Evolutionary conservation across 2,329 filamentous ascomycete genomes (phyloP).

Genomic region (Xylaria sp.): DNA sequence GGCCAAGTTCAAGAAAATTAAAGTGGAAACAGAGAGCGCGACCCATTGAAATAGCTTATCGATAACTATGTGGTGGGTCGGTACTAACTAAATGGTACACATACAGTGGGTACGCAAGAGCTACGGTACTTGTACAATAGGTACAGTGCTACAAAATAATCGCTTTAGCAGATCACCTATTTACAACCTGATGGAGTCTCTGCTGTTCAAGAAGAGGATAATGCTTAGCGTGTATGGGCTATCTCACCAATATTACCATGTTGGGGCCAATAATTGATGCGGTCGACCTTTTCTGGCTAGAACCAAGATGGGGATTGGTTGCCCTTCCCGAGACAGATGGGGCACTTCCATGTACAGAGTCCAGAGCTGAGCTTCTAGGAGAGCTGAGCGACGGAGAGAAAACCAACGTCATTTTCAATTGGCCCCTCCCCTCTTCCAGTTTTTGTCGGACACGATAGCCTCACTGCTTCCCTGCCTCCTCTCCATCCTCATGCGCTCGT

Average conservation of each 20-base stretch:
- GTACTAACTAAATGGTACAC: neutral
- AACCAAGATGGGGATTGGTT: constrained; percentile 16
- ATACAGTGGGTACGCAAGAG: neutral
- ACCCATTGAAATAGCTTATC: constrained; percentile 33
- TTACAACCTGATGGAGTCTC: neutral
- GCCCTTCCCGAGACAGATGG: neutral
- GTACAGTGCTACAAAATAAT: too few relatives aligned
- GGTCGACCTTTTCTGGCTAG: constrained; percentile 3
- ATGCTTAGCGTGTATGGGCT: neutral
- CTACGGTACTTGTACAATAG: too few relatives aligned
- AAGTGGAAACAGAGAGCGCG: constrained; percentile 39
- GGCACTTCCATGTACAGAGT: neutral
- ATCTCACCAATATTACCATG: neutral
- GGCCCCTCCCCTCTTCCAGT: constrained; percentile 16
- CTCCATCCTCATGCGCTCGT: neutral
- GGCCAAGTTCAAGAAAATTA: constrained; percentile 43
- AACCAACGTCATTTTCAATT: constrained; percentile 43
- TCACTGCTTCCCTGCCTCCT: constrained; percentile 15
- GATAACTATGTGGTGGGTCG: constrained; percentile 13
- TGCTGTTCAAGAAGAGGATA: neutral
- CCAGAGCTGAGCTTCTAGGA: constrained; percentile 12
- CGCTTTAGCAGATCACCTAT: too few relatives aligned
- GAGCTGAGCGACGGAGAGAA: constrained; percentile 15
- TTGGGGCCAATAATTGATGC: constrained; percentile 19
- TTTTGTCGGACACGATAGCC: constrained; percentile 27